Evolutionary conservation across 768 basidiomycete genomes (phyloP).

Genomic region (Rhodotorula kratochvilovae): DNA sequence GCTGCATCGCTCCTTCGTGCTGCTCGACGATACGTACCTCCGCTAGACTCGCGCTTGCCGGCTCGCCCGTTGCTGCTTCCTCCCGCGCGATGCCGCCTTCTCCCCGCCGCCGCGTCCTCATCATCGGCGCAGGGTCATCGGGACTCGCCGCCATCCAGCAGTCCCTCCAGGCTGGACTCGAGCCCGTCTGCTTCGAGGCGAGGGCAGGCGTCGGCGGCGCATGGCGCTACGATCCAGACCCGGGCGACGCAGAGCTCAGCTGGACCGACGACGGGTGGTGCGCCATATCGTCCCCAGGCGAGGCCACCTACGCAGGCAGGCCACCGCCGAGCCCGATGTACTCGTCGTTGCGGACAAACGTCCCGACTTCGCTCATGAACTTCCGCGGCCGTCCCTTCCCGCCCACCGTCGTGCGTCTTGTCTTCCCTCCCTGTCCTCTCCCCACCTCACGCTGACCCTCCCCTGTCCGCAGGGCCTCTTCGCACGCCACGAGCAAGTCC

Average conservation of each 20-base stretch:
- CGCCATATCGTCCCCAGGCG: not conserved
- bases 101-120: not conserved
- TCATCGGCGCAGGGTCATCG: constrained; percentile 16
- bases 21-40: no score
- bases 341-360: not conserved
- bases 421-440: not conserved
- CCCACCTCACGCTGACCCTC: not conserved
- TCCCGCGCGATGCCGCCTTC: no score
- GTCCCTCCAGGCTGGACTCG: constrained; percentile 14
- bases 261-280: constrained; percentile 19
- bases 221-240: constrained; percentile 21
- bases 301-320: not conserved
- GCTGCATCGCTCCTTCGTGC: no score
- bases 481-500: constrained; percentile 29
- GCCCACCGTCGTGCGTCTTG: constrained; percentile 3
- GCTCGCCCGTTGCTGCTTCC: no score
- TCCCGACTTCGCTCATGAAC: constrained; percentile 21
- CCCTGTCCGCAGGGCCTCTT: constrained; percentile 3
- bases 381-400: constrained; percentile 12
- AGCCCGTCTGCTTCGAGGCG: constrained; percentile 13
- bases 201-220: constrained; percentile 20
- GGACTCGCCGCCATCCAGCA: constrained; percentile 22
- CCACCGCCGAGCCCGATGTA: constrained; percentile 1
- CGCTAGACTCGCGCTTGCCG: no score
- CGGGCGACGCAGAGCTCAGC: not conserved